Percentiles rank a stretch among this genome's conserved stretches.
These are phyloP conservation scores for Omphalotus guepiniiformis DNA, from an alignment of 768 basidiomycete genomes.

Conservation along the genomic window DNA sequence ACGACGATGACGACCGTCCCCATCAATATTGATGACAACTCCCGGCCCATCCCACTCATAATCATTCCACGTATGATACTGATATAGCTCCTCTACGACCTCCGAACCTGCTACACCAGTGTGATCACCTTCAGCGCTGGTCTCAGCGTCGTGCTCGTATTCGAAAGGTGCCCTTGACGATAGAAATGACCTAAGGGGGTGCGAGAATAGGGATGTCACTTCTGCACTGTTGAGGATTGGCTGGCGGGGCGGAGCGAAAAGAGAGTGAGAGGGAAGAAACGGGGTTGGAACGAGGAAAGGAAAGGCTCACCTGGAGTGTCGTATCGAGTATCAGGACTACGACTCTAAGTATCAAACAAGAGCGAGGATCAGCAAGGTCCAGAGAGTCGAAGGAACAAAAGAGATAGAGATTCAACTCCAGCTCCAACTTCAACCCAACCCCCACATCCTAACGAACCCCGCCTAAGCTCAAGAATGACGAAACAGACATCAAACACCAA, in stretches of 20 bases:
- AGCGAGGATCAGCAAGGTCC: background rate
- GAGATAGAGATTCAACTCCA: too few species aligned
- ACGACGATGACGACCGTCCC: too few species aligned
- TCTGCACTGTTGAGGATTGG: constrained; percentile 78
- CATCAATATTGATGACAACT: background rate
- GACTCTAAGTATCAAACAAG: constrained; percentile 49
- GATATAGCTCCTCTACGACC: too few species aligned
- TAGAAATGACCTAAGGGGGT: constrained; percentile 74
- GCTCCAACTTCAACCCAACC: too few species aligned
- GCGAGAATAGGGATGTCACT: constrained; percentile 80
- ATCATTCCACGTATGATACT: constrained; percentile 67
- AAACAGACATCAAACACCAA: too few species aligned
- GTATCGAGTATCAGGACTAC: constrained; percentile 83
- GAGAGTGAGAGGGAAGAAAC: background rate
- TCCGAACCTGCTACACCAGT: too few species aligned
- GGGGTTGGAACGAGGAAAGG: background rate
- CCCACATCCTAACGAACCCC: too few species aligned
- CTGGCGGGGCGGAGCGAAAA: too few species aligned
- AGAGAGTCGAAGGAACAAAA: background rate
- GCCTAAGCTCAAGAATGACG: too few species aligned
- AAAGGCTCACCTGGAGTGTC: constrained; percentile 52
- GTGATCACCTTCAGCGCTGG: background rate
- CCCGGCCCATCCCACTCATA: constrained; percentile 37
- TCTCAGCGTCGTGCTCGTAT: constrained; percentile 47
- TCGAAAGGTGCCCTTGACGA: constrained; percentile 57